Evolutionary conservation across 2,329 filamentous ascomycete genomes (phyloP).

Genomic region (Fusarium humuli): DNA sequence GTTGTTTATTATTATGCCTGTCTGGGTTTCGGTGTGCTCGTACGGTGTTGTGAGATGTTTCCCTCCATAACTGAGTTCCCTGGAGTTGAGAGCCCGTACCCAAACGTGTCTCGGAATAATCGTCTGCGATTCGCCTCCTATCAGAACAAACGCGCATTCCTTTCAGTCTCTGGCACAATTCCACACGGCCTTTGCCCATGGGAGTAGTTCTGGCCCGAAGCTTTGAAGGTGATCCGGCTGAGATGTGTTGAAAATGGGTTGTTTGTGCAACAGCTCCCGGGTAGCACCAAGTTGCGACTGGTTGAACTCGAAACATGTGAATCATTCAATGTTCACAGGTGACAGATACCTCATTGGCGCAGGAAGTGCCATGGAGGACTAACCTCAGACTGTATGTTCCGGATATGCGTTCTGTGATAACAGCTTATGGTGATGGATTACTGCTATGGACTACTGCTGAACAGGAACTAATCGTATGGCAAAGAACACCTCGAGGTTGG

Average conservation of each 20-base stretch:
- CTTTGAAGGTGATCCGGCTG: neutral
- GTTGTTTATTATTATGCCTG: slow-evolving; percentile 1
- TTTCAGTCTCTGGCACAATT: slow-evolving; percentile 14
- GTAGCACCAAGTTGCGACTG: slow-evolving; percentile 38
- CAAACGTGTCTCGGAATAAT: neutral
- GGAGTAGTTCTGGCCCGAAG: neutral
- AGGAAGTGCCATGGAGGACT: neutral
- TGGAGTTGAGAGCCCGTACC: neutral
- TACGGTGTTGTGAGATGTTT: slow-evolving; percentile 8
- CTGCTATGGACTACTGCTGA: neutral
- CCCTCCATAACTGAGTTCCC: neutral
- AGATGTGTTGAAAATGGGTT: neutral
- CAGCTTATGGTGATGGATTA: neutral
- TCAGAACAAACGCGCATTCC: neutral
- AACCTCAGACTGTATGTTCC: neutral
- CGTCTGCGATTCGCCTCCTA: neutral
- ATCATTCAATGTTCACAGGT: slow-evolving; percentile 4
- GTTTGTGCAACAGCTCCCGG: slow-evolving; percentile 34
- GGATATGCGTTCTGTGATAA: too few species aligned
- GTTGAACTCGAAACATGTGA: slow-evolving; percentile 19
- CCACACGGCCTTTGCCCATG: neutral
- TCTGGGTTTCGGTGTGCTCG: neutral
- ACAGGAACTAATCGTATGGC: neutral
- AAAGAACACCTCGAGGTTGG: neutral
- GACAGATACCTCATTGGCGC: slow-evolving; percentile 7